Evolutionary conservation across 768 basidiomycete genomes (phyloP).

Genomic region (Strobilomyces echinocephalus): DNA sequence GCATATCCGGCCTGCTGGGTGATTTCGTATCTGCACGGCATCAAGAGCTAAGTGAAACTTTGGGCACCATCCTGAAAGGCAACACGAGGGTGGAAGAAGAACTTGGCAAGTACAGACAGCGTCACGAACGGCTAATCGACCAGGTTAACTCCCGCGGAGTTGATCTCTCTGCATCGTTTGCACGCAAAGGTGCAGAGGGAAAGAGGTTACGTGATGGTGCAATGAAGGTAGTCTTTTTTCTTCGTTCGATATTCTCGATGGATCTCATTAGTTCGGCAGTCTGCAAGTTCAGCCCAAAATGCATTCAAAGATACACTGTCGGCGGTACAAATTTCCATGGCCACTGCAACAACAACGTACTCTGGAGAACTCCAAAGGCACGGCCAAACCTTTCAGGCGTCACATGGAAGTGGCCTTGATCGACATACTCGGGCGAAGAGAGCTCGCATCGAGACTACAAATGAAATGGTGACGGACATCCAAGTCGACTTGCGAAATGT

Average conservation of each 20-base stretch:
- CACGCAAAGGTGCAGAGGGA: slow-evolving; percentile 45
- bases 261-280: slow-evolving; percentile 33
- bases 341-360: slow-evolving; percentile 47
- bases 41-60: slow-evolving; percentile 53
- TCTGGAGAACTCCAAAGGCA: slow-evolving; percentile 49
- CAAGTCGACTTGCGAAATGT: slow-evolving; percentile 50
- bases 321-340: slow-evolving; percentile 41
- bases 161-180: slow-evolving; percentile 38
- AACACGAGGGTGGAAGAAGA: slow-evolving; percentile 54
- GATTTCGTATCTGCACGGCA: slow-evolving; percentile 70
- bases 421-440: slow-evolving; percentile 60
- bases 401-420: slow-evolving; percentile 55
- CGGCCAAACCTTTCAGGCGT: slow-evolving; percentile 39
- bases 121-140: slow-evolving; percentile 45
- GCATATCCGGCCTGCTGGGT: slow-evolving; percentile 66
- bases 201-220: slow-evolving; percentile 55
- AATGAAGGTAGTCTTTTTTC: slow-evolving; percentile 45
- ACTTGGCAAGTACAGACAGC: slow-evolving; percentile 43
- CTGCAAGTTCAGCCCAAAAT: slow-evolving; percentile 36
- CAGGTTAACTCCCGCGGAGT: slow-evolving; percentile 38
- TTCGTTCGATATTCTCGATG: neutral
- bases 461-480: slow-evolving; percentile 43
- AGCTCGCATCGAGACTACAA: slow-evolving; percentile 58
- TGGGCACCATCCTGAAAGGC: slow-evolving; percentile 47
- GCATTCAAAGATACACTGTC: slow-evolving; percentile 40